phyloP scores from a whole-genome alignment of 176 grass and related monocot genomes.

The Puccinellia tenuiflora region DNA sequence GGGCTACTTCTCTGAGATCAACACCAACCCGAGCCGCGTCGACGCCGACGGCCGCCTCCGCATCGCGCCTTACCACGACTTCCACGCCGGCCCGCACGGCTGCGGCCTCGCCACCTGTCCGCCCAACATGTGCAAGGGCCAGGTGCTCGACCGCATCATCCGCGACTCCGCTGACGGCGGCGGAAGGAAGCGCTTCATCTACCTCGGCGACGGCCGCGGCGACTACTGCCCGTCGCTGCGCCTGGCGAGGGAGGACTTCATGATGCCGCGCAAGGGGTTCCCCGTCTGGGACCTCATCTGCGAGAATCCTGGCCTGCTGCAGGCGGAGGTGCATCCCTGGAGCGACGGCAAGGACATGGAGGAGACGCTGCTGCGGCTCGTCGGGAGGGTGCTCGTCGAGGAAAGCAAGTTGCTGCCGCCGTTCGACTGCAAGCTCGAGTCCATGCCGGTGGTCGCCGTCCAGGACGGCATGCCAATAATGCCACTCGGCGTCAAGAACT shows the following conservation, averaged over 20 bases:
- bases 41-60: constrained; percentile 56
- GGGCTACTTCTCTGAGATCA: constrained; percentile 71
- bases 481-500: constrained; percentile 63
- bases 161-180: constrained; percentile 8
- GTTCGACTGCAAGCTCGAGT: constrained; percentile 60
- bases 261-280: constrained; percentile 70
- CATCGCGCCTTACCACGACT: constrained; percentile 59
- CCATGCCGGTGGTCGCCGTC: constrained; percentile 21
- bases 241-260: constrained; percentile 43
- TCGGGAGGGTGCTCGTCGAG: constrained; percentile 33
- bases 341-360: constrained; percentile 50
- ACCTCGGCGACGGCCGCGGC: constrained; percentile 77
- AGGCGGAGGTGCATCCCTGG: constrained; percentile 78
- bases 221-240: constrained; percentile 81
- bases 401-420: neutral
- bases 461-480: constrained; percentile 43
- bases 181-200: constrained; percentile 58
- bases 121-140: constrained; percentile 95
- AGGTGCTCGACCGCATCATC: constrained; percentile 59
- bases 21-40: constrained; percentile 68
- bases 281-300: constrained; percentile 79
- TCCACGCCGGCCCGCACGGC: constrained; percentile 47
- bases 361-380: constrained; percentile 45
- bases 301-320: constrained; percentile 39
- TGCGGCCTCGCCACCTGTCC: constrained; percentile 63